phyloP scores from a whole-genome alignment of 805 yeast species.

The Suhomyces faveliae region DNA sequence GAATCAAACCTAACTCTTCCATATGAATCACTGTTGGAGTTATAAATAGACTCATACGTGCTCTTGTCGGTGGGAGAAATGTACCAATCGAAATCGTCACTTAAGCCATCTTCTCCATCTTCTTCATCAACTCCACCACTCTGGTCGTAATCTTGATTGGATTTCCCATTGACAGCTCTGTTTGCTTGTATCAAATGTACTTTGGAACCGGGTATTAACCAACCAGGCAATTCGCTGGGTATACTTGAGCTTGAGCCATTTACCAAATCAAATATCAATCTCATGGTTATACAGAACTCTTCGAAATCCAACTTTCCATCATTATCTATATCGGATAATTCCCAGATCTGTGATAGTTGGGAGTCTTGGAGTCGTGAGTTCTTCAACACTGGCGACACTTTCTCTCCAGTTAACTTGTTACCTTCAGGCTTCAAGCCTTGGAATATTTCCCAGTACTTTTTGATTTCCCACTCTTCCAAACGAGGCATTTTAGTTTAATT shows the following conservation, averaged over 20 bases:
- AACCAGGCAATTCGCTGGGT: conserved; percentile 77
- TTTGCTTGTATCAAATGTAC: conserved; percentile 84
- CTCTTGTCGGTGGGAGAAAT: conserved; percentile 84
- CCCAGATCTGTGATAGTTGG: conserved; percentile 86
- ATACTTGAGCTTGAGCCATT: conserved; percentile 59
- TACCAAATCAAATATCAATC: conserved; percentile 86
- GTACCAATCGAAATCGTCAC: conserved; percentile 90
- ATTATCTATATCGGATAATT: conserved; percentile 85
- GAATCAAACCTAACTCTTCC: conserved; percentile 81
- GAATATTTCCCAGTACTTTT: conserved; percentile 97
- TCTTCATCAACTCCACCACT: conserved; percentile 42
- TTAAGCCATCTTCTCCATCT: conserved; percentile 60
- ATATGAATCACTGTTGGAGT: conserved; percentile 67
- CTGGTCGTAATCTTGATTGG: conserved; percentile 9
- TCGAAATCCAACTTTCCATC: conserved; percentile 94
- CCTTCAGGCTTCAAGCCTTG: conserved; percentile 80
- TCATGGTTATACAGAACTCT: conserved; percentile 97
- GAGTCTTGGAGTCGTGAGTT: conserved; percentile 80
- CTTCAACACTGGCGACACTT: conserved; percentile 80
- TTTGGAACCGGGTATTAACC: conserved; percentile 91
- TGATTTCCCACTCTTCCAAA: conserved; percentile 91
- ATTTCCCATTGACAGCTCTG: conserved; percentile 50
- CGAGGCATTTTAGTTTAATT: conserved; percentile 48
- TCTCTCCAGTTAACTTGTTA: conserved; percentile 79
- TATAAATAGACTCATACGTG: conserved; percentile 75